A percentile compares a stretch with the other conserved stretches of the same genome.
phyloP scores from a whole-genome alignment of 1,139 yeast species.

The Yamadazyma jaroonii region DNA sequence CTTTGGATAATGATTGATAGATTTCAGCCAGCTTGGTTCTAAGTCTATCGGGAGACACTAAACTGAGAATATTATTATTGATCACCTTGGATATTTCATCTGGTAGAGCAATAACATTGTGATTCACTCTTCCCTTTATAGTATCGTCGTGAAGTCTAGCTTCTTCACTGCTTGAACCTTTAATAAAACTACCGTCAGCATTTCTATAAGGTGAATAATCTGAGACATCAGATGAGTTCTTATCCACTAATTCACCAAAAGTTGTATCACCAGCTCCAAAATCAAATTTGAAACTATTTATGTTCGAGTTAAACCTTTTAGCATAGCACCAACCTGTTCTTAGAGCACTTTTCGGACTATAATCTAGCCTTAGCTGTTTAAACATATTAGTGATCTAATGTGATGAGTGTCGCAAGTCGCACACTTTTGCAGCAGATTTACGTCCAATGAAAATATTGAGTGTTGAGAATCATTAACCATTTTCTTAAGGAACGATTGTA shows the following conservation, averaged over 20 bases:
- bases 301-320: not conserved
- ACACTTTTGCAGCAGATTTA: slow-evolving; percentile 1
- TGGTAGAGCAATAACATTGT: slow-evolving; percentile 48
- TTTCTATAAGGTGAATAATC: slow-evolving; percentile 31
- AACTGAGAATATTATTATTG: slow-evolving; percentile 54
- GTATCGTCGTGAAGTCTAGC: slow-evolving; percentile 54
- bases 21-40: slow-evolving; percentile 54
- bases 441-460: slow-evolving; percentile 1
- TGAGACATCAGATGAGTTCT: not conserved
- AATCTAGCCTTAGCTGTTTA: not conserved
- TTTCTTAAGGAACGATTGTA: no score
- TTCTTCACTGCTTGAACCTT: slow-evolving; percentile 46
- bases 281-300: not conserved
- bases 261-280: not conserved
- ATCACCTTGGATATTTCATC: slow-evolving; percentile 52
- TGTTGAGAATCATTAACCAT: not conserved
- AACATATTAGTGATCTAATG: not conserved
- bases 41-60: slow-evolving; percentile 53
- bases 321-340: not conserved
- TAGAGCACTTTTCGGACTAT: not conserved
- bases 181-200: slow-evolving; percentile 37
- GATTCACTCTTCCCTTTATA: slow-evolving; percentile 46
- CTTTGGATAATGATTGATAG: slow-evolving; percentile 47
- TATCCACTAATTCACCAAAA: slow-evolving; percentile 3
- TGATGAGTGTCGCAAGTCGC: slow-evolving; percentile 3